Percentiles rank a stretch among this genome's conserved stretches.
phyloP scores from a whole-genome alignment of 371 early-diverging fungal species.

The Mucor lusitanicus region DNA sequence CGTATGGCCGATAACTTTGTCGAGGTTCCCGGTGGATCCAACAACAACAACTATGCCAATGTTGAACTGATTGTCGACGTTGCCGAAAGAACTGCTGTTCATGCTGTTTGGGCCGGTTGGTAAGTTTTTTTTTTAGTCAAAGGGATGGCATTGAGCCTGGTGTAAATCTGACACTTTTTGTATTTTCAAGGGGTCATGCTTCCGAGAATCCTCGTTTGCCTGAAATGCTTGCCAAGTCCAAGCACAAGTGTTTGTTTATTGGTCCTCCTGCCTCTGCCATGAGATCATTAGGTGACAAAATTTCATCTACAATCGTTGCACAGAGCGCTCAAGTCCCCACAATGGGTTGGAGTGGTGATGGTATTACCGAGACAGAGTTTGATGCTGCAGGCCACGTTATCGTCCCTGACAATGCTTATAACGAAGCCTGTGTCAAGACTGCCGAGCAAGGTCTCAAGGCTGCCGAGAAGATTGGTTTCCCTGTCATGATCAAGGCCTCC shows the following conservation, averaged over 20 bases:
- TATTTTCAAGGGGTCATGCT: conserved; percentile 91
- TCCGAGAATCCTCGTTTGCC: conserved; percentile 98
- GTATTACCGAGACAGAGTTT: conserved; percentile 69
- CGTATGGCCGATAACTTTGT: conserved; percentile 98
- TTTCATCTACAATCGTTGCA: conserved; percentile 97
- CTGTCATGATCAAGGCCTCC: conserved; percentile 99
- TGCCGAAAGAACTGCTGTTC: conserved; percentile 93
- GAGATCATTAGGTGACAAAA: conserved; percentile 98
- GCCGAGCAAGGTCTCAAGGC: conserved; percentile 78
- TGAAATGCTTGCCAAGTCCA: conserved; percentile 82
- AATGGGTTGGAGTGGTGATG: conserved; percentile 94
- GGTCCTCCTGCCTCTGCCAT: conserved; percentile 99
- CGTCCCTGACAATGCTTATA: conserved; percentile 83
- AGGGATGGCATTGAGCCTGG: neutral
- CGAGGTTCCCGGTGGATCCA: conserved; percentile 95
- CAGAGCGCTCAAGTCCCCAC: conserved; percentile 96
- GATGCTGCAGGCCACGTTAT: conserved; percentile 74
- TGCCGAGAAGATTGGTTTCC: conserved; percentile 91
- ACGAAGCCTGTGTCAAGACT: conserved; percentile 76
- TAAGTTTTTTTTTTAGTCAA: conserved; percentile 39
- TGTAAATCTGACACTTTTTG: neutral
- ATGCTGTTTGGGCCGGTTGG: conserved; percentile 77
- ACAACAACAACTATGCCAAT: conserved; percentile 98
- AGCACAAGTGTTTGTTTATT: conserved; percentile 89
- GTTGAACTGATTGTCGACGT: conserved; percentile 97